Evolutionary conservation across 495 filamentous ascomycete genomes (phyloP), one percentile per base, ranked within the genome.

Genomic region (Neurospora intermedia): DNA sequence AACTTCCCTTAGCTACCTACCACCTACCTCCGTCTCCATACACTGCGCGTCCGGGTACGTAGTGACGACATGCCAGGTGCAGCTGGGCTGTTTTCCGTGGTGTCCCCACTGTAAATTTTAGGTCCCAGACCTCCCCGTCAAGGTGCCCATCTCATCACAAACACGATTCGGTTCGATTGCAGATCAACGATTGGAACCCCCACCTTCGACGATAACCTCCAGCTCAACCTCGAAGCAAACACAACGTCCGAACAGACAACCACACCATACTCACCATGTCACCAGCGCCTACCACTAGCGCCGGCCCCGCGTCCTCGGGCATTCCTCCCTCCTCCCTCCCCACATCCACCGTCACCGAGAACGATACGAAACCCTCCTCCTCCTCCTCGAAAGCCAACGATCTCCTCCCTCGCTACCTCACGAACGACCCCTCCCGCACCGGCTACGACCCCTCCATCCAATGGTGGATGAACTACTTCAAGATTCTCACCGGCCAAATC

Each of bases 391-490:
- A 66, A 70, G 38, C n/a, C 69, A 73, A 69, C 42, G 71, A 70
- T 31, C 70, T 73, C 31, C 73, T 74, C 69, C 77, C 80, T 43
- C 69, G 73, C 62, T 83, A 81, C 78, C 69, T 83, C 72, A 66
- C 75, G 18, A 87, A 87, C 81, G 84, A 87, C 80, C 85, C 87
- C 13, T 73, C 78, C 35, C 82, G 83, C 72, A 88, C 87, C 0
- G 85, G 90, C 73, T 90, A 92, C 84, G 89, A 92, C 79, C 86
- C 87, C 16, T 72, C 80, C 66, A 87, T 82, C 70, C 85, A 87
- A 6, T 87, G 88, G 84, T 97, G 92, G 89, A 85, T 88, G 73
- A 96, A 92, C 80, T 90, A 90, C 79, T 98, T 95, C 86, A 84
- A 86, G 70, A 90, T 93, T 78, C 79, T 97, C 3, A 89, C 91